These are phyloP conservation scores for Colletotrichum sojae DNA, from an alignment of 2,329 filamentous ascomycete genomes.

Conservation along the genomic window DNA sequence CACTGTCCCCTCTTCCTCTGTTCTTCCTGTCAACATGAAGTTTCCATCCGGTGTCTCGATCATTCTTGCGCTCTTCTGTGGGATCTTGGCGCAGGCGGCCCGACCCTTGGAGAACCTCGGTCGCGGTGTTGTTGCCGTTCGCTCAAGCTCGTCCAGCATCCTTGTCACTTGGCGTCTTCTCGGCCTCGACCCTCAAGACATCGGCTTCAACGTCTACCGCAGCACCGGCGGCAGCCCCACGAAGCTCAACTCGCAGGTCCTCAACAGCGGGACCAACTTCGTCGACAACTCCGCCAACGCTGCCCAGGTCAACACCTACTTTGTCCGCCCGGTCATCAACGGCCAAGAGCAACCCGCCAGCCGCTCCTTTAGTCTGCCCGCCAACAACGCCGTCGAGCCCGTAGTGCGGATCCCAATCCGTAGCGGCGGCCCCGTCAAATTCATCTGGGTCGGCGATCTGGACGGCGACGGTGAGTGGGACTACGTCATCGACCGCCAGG, in stretches of 20 bases:
- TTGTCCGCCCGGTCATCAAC: conserved; percentile 40
- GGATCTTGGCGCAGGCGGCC: conserved; percentile 1
- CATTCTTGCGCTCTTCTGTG: background rate
- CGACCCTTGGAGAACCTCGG: conserved; percentile 42
- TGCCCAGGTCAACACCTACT: conserved; percentile 41
- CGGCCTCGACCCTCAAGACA: conserved; percentile 42
- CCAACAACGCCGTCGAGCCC: conserved; percentile 31
- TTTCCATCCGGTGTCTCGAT: accelerated
- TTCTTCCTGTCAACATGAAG: background rate
- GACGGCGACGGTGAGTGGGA: conserved; percentile 45
- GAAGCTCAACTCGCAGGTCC: conserved; percentile 38
- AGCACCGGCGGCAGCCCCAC: background rate
- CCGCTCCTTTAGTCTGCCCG: conserved; percentile 37
- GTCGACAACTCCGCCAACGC: conserved; percentile 39
- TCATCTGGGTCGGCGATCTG: conserved; percentile 45
- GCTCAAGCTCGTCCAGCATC: conserved; percentile 38
- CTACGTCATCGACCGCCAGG: conserved; percentile 44
- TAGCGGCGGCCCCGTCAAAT: conserved; percentile 42
- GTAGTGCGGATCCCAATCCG: conserved; percentile 43
- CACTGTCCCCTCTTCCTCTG: background rate
- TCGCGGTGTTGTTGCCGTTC: conserved; percentile 44
- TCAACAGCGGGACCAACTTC: conserved; percentile 44
- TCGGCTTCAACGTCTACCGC: conserved; percentile 45
- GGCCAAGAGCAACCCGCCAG: conserved; percentile 39
- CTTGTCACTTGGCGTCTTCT: conserved; percentile 43